Conservation (phyloP, 257 asterid genomes). For the Jacaranda copaia region DNA sequence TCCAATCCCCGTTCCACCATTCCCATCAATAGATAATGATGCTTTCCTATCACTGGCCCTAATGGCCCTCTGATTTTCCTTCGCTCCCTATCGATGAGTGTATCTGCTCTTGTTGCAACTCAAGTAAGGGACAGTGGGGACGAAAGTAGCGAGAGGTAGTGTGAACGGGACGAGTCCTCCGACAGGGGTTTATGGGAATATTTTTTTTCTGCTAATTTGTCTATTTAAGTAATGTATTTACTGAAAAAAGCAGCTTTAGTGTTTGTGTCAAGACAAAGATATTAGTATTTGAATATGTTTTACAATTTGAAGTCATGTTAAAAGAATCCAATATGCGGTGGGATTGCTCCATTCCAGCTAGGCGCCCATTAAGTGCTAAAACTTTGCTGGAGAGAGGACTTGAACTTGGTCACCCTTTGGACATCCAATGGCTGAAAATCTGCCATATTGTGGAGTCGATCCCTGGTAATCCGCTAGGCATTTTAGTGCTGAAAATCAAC, state of each 20-base stretch:
- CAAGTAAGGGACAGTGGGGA: constrained; percentile 29
- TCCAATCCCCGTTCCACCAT: constrained; percentile 58
- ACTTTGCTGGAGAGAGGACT: too few species aligned
- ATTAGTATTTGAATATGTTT: constrained; percentile 27
- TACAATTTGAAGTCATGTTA: not conserved
- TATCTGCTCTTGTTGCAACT: constrained; percentile 40
- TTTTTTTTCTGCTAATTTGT: constrained; percentile 32
- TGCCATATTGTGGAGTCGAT: too few species aligned
- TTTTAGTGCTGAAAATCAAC: too few species aligned
- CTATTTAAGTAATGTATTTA: constrained; percentile 11
- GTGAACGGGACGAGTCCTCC: constrained; percentile 43
- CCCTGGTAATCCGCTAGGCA: too few species aligned
- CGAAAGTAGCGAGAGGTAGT: constrained; percentile 36
- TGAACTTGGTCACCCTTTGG: too few species aligned
- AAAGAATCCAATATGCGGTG: constrained; percentile 32
- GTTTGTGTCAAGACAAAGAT: constrained; percentile 53
- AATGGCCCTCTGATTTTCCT: constrained; percentile 79
- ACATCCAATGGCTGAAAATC: too few species aligned
- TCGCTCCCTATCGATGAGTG: constrained; percentile 31
- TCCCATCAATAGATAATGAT: constrained; percentile 76
- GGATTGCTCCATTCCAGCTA: not conserved
- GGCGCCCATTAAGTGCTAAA: too few species aligned
- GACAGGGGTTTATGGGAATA: constrained; percentile 55
- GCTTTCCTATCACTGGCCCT: constrained; percentile 89
- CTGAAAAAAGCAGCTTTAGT: constrained; percentile 38